Evolutionary conservation across 1,284 basidiomycete species (phyloP), one percentile per base, ranked within the genome.

Genomic region (Schizophyllum amplum): DNA sequence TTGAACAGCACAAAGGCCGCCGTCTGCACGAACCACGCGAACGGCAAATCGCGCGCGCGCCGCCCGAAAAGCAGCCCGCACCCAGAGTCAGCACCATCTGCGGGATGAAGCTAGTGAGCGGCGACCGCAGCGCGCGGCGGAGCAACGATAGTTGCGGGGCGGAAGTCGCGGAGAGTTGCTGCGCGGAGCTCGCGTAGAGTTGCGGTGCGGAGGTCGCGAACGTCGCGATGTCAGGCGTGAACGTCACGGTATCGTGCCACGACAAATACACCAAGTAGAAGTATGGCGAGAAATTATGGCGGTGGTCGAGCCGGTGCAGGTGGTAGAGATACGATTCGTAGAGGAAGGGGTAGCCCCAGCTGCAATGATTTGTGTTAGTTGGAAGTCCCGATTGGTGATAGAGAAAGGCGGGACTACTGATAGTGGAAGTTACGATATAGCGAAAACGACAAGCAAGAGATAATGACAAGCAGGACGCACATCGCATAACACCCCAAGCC

Each of bases 231-330:
- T n/a, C n/a, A n/a, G n/a, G n/a, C n/a, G n/a, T n/a, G n/a, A n/a
- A n/a, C n/a, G n/a, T n/a, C n/a, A 42, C 33, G 33, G 11, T 42
- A 17, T 42, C 33, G 4, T 85, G 82, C 62, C 87, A 87, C 0
- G 79, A 82, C 52, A 98, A 83, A 69, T 99, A 98, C 42, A 90
- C 94, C 49, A 90, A 83, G 69, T 98, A 94, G 72, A 97, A 99
- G 75, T 98, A 98, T 0, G 94, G 91, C 15, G 93, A 94, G 72
- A 99, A 99, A 71, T 99, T 99, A 74, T 99, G 97, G 55, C 95
- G 86, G 67, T 98, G 94, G 71, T 99, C 97, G 23, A 92, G 82
- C 33, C 97, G 83, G 60, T 87, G 81, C 3, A 95, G 73, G 66
- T 99, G 97, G 71, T 99, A 98, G 17, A 98, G 76, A 71, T 94